These are phyloP conservation scores for Blastosporella zonata DNA, from an alignment of 1,284 basidiomycete species.

Conservation along the genomic window DNA sequence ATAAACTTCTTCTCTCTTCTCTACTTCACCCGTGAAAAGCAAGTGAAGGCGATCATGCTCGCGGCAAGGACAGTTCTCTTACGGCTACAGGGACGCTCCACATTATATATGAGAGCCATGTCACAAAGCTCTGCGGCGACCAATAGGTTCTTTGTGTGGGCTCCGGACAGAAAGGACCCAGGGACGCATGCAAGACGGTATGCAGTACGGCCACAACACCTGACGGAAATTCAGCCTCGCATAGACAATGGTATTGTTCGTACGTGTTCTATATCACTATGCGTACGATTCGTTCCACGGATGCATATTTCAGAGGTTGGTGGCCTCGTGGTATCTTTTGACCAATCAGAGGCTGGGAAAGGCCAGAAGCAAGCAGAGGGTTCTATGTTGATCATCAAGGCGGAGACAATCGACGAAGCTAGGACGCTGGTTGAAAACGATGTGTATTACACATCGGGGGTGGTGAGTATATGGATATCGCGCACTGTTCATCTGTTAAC, in stretches of 20 bases:
- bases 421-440: conserved; percentile 47
- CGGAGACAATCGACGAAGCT: conserved; percentile 45
- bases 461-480: conserved; percentile 40
- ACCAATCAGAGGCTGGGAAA: conserved; percentile 31
- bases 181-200: conserved; percentile 25
- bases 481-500: conserved; percentile 8
- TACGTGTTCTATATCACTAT: conserved; percentile 16
- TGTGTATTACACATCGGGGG: conserved; percentile 51
- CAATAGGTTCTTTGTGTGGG: conserved; percentile 20
- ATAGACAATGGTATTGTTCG: conserved; percentile 29
- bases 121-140: conserved; percentile 2
- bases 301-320: conserved; percentile 29
- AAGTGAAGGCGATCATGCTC: not conserved
- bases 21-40: too few species aligned
- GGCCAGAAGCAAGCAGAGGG: conserved; percentile 45
- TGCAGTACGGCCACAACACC: conserved; percentile 28
- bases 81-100: not conserved
- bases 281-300: too few species aligned
- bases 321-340: conserved; percentile 44
- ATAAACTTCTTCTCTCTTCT: not conserved
- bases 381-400: conserved; percentile 48
- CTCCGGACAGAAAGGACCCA: conserved; percentile 18
- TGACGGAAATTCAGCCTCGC: conserved; percentile 25
- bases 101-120: conserved; percentile 6
- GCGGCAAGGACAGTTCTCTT: not conserved